Percentiles rank a stretch among this genome's conserved stretches.
These are phyloP conservation scores for Tarenaya hassleriana DNA, from an alignment of 345 rosid species.

Conservation along the genomic window DNA sequence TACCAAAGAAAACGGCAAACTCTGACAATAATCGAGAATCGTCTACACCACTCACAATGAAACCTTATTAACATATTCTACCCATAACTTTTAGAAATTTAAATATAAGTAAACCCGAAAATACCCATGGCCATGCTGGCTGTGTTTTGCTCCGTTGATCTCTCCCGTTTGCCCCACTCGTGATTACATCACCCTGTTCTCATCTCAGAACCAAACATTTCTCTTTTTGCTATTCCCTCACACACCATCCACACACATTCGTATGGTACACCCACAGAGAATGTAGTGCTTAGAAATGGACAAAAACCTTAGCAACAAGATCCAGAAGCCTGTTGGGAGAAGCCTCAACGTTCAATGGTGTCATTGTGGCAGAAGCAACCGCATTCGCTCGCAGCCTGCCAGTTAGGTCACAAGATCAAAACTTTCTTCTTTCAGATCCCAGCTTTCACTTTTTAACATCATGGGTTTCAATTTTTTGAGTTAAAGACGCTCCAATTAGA, in stretches of 20 bases:
- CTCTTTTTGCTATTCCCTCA: not conserved
- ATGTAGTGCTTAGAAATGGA: not conserved
- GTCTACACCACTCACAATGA: too few species aligned
- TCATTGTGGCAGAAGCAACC: conserved; percentile 81
- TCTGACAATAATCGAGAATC: too few species aligned
- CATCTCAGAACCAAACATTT: conserved; percentile 31
- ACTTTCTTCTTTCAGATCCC: conserved; percentile 23
- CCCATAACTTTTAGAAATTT: too few species aligned
- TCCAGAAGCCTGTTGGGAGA: conserved; percentile 70
- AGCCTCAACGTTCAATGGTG: conserved; percentile 58
- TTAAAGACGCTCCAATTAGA: conserved; percentile 3
- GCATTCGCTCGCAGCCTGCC: conserved; percentile 69
- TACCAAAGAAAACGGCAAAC: too few species aligned
- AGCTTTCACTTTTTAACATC: conserved; percentile 28
- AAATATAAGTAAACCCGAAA: too few species aligned
- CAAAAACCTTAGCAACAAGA: conserved; percentile 68
- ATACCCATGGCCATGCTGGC: too few species aligned
- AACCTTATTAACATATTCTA: too few species aligned
- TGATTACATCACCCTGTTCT: too few species aligned
- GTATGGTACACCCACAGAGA: conserved; percentile 2
- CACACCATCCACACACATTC: not conserved
- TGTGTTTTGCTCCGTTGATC: too few species aligned
- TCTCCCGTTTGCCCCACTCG: too few species aligned
- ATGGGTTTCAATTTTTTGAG: not conserved
- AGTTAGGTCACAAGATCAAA: conserved; percentile 17